These are phyloP conservation scores for Melocanna baccifera DNA, from an alignment of 176 grass and related monocot species.

Conservation along the genomic window DNA sequence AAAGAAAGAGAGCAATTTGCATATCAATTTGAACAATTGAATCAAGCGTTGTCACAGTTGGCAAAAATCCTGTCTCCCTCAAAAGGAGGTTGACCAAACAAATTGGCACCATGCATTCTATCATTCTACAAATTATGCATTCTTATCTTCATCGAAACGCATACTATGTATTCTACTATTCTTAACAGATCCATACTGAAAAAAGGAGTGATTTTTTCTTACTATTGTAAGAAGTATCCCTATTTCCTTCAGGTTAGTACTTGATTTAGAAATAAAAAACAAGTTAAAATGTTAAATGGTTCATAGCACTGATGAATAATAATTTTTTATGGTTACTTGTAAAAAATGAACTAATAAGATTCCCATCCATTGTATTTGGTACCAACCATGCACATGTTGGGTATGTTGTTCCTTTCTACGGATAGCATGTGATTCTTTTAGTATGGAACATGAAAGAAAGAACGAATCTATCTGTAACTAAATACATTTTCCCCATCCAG, in stretches of 20 bases:
- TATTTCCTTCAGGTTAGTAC: not conserved
- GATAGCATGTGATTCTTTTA: not conserved
- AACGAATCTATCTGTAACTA: not conserved
- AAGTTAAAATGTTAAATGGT: not conserved
- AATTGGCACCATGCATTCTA: no score
- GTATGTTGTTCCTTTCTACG: not conserved
- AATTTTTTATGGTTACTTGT: constrained; percentile 2
- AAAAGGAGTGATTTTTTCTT: not conserved
- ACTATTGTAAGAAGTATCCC: not conserved
- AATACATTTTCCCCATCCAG: not conserved
- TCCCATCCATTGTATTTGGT: not conserved
- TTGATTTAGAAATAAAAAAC: not conserved
- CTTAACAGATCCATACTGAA: not conserved
- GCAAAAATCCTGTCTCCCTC: not conserved
- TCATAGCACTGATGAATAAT: not conserved
- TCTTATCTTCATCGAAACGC: not conserved
- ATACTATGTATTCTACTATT: not conserved
- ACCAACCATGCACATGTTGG: constrained; percentile 8
- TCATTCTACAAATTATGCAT: not conserved
- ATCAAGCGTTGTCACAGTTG: not conserved
- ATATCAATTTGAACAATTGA: not conserved
- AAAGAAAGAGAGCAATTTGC: not conserved
- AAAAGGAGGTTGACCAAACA: not conserved
- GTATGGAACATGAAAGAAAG: not conserved
- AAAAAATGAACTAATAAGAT: constrained; percentile 14